Evolutionary conservation across 2,329 filamentous ascomycete genomes (phyloP).

Genomic region (Cytospora chrysosperma): DNA sequence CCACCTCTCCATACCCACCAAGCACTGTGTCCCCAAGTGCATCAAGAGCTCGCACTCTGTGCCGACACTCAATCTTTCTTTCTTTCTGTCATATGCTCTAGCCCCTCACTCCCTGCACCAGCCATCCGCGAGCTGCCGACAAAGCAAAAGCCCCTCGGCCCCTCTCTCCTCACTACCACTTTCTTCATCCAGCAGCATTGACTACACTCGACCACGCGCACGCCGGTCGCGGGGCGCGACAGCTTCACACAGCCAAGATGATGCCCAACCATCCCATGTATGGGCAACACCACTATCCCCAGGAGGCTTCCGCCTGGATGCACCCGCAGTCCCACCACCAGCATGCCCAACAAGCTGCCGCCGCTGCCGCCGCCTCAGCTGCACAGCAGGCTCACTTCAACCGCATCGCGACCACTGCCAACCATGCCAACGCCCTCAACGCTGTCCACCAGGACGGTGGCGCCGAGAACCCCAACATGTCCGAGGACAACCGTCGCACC

Average conservation of each 20-base stretch:
- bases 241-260: slow-evolving; percentile 44
- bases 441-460: slow-evolving; percentile 53
- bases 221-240: slow-evolving; percentile 20
- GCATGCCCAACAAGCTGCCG: slow-evolving; percentile 50
- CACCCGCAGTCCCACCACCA: slow-evolving; percentile 62
- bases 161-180: neutral
- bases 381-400: slow-evolving; percentile 66
- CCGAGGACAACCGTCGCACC: slow-evolving; percentile 90
- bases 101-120: neutral
- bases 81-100: neutral
- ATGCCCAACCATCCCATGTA: slow-evolving; percentile 65
- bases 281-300: slow-evolving; percentile 66
- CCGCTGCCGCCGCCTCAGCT: slow-evolving; percentile 52
- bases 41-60: neutral
- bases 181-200: too few relatives aligned
- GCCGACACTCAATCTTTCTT: neutral
- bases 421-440: slow-evolving; percentile 47
- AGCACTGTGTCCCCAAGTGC: neutral
- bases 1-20: neutral
- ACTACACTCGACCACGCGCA: slow-evolving; percentile 14
- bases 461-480: slow-evolving; percentile 63
- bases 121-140: neutral
- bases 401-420: slow-evolving; percentile 68
- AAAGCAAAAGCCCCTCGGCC: neutral
- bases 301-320: slow-evolving; percentile 65